Evolutionary conservation across 768 basidiomycete species (phyloP).

Genomic region (Strobilomyces confusus): DNA sequence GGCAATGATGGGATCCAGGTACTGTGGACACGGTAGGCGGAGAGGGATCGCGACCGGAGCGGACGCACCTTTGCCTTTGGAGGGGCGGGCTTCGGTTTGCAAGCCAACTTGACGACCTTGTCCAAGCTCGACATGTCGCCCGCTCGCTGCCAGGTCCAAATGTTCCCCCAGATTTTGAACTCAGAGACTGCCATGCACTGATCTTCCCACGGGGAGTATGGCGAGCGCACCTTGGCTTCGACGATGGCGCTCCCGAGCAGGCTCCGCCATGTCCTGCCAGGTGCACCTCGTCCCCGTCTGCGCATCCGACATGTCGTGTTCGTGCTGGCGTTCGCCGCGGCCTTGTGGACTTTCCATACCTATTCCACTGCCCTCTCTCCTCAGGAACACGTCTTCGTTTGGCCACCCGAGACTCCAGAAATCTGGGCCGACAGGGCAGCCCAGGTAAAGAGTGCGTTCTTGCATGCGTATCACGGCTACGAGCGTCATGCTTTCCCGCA

Average conservation of each 20-base stretch:
- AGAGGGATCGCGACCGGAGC: neutral
- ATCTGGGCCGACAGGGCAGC: constrained; percentile 52
- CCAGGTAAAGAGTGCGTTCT: constrained; percentile 57
- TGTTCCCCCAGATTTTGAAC: constrained; percentile 24
- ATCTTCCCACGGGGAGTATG: too few species aligned
- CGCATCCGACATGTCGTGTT: constrained; percentile 25
- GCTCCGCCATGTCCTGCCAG: neutral
- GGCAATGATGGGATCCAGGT: constrained; percentile 93
- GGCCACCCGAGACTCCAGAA: constrained; percentile 28
- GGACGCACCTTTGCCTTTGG: constrained; percentile 87
- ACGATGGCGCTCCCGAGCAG: constrained; percentile 8
- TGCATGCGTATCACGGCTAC: constrained; percentile 67
- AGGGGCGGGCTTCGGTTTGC: constrained; percentile 93
- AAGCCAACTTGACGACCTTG: constrained; percentile 93
- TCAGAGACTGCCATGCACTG: constrained; percentile 6
- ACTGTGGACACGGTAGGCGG: constrained; percentile 43
- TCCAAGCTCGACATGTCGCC: constrained; percentile 69
- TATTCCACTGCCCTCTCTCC: neutral
- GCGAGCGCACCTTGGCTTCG: too few species aligned
- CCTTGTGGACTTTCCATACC: constrained; percentile 19
- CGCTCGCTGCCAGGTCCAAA: neutral
- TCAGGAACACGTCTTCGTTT: constrained; percentile 16
- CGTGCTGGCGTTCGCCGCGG: constrained; percentile 9
- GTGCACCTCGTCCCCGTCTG: neutral
- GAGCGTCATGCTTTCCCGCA: constrained; percentile 55